These are phyloP conservation scores for Trichoderma asperellum DNA, from an alignment of 2,329 filamentous ascomycete species.

Conservation along the genomic window DNA sequence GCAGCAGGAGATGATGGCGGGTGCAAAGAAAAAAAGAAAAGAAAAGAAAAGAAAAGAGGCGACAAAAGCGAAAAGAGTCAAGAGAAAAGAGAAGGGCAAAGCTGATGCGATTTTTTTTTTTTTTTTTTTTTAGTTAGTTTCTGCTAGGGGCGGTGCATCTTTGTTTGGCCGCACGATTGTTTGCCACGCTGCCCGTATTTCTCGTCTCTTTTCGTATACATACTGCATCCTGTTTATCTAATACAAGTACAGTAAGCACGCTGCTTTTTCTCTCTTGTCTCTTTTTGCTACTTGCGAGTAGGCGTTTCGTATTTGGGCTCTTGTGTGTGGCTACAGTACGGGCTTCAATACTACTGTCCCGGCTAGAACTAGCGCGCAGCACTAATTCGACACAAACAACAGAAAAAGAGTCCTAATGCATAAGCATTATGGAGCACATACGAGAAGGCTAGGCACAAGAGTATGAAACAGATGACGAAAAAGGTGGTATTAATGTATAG, in stretches of 20 bases:
- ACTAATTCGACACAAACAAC: slow-evolving; percentile 9
- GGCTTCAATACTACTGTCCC: slow-evolving; percentile 1
- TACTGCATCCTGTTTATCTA: background rate
- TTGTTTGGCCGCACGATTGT: slow-evolving; percentile 2
- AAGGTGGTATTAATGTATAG: slow-evolving; percentile 16
- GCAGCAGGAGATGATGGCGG: background rate
- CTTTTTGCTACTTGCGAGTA: background rate
- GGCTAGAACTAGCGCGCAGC: slow-evolving; percentile 9
- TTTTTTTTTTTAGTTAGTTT: background rate
- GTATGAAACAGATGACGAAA: slow-evolving; percentile 26
- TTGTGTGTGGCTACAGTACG: slow-evolving; percentile 11
- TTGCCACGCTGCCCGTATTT: slow-evolving; percentile 14
- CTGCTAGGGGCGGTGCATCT: slow-evolving; percentile 10
- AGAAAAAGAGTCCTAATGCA: slow-evolving; percentile 22
- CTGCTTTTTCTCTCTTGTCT: background rate
- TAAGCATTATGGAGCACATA: slow-evolving; percentile 25
- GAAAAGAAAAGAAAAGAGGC: background rate
- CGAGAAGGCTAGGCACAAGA: slow-evolving; percentile 1
- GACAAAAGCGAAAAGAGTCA: background rate
- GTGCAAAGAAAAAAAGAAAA: background rate
- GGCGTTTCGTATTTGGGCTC: slow-evolving; percentile 22
- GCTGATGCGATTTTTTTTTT: background rate
- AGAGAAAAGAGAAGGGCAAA: background rate
- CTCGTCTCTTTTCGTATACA: background rate
- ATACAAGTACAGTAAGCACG: background rate